A percentile compares a stretch with the other conserved stretches of the same genome.
Conservation (phyloP, 140 eudicot genomes). For the Ambrosia hybrid region DNA sequence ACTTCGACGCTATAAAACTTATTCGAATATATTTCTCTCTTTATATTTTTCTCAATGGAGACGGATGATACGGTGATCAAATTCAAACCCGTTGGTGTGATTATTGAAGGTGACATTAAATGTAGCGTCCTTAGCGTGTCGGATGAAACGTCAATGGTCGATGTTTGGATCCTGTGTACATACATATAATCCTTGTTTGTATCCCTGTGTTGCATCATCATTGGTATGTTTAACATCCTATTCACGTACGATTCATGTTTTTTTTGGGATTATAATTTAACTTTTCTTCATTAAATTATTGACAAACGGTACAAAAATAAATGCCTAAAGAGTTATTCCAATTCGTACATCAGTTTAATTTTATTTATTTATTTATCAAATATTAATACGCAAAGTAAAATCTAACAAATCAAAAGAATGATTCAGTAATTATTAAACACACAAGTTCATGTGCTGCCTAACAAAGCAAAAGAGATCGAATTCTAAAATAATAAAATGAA, state of each 20-base stretch:
- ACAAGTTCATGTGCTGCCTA: constrained; percentile 29
- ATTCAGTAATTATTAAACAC: constrained; percentile 30
- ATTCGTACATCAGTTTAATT: constrained; percentile 4
- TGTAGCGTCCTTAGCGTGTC: background rate
- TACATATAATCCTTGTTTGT: background rate
- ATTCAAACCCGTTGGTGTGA: background rate
- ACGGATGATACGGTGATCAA: constrained; percentile 1
- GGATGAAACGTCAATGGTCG: constrained; percentile 13
- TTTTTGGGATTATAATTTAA: constrained; percentile 11
- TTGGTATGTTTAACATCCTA: background rate
- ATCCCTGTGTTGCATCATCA: background rate
- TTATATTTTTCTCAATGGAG: background rate
- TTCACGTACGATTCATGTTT: background rate
- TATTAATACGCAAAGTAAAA: background rate
- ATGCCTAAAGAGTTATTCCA: background rate
- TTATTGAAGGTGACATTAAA: background rate
- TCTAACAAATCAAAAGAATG: constrained; percentile 8
- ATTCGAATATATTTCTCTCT: background rate
- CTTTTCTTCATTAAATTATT: constrained; percentile 1
- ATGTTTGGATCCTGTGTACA: background rate
- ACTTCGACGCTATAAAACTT: constrained; percentile 1
- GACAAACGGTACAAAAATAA: constrained; percentile 5
- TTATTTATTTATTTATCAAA: background rate
- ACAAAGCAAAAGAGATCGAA: background rate
- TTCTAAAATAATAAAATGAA: constrained; percentile 2